Evolutionary conservation across 345 rosid genomes (phyloP), one percentile per base, ranked within the genome.

Genomic region (Moringa oleifera): DNA sequence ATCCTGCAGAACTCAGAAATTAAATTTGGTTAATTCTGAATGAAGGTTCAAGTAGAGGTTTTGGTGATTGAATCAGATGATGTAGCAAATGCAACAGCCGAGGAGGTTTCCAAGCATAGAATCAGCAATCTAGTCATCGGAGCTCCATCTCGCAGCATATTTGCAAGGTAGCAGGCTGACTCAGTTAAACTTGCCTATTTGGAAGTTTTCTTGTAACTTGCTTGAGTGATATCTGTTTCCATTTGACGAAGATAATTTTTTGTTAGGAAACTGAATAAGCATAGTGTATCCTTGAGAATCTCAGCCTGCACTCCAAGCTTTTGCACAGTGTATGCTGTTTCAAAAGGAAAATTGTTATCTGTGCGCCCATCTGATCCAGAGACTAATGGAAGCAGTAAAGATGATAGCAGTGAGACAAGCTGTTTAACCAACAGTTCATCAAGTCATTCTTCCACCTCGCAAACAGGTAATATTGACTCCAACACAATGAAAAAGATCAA

Each of bases 111-210:
- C 25, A 72, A 70, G 72, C 68, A 64, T 13, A 67, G 53, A 17
- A 77, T 87, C 24, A 70, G 59, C 8, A 87, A 86, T 81, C 94
- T 93, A 13, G 93, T 93, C 23, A 79, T 93, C 20, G 98, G 98
- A 76, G 82, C 86, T 76, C 72, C 91, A 46, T 69, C 88, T 62
- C 68, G 63, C 12, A 75, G 86, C 64, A 75, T 86, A 63, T 86
- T 93, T 66, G 25, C 83, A 18, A 80, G 97, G 98, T 92, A 81
- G n/a, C n/a, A n/a, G n/a, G n/a, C n/a, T n/a, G n/a, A n/a, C n/a
- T n/a, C n/a, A n/a, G n/a, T 62, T 36, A 33, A 49, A 18, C 28
- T 46, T 18, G 23, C 11, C 20, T 51, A 18, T n/a, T n/a, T n/a
- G n/a, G n/a, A n/a, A n/a, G n/a, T n/a, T n/a, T n/a, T n/a, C n/a